A percentile compares a stretch with the other conserved stretches of the same genome.
Evolutionary conservation across 2,329 filamentous ascomycete species (phyloP).

Genomic region (Nannizziopsis arthrosporioides): DNA sequence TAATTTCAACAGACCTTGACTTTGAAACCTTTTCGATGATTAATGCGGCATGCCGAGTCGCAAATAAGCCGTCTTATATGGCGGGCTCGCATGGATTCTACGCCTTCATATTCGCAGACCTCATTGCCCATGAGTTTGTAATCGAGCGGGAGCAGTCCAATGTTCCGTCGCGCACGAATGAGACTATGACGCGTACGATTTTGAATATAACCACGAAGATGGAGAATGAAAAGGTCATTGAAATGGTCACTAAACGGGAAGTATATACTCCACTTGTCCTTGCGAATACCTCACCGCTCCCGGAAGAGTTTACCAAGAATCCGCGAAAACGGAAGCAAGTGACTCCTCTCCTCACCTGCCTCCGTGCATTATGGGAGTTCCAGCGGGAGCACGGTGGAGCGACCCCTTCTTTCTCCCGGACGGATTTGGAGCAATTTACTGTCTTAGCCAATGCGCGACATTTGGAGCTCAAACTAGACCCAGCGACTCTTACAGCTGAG

Average conservation of each 20-base stretch:
- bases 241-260: constrained; percentile 85
- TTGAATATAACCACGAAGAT: constrained; percentile 58
- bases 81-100: constrained; percentile 80
- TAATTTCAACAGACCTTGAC: constrained; percentile 81
- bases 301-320: constrained; percentile 56
- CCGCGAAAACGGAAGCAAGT: constrained; percentile 61
- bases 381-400: constrained; percentile 46
- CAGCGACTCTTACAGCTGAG: constrained; percentile 54
- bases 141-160: constrained; percentile 79
- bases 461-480: constrained; percentile 57
- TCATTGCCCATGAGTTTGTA: constrained; percentile 81
- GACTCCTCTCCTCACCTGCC: constrained; percentile 71
- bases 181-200: constrained; percentile 68
- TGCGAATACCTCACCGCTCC: constrained; percentile 66
- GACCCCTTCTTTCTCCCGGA: constrained; percentile 44
- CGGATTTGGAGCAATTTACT: constrained; percentile 67
- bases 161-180: constrained; percentile 48
- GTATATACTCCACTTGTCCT: constrained; percentile 77
- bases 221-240: constrained; percentile 60
- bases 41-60: constrained; percentile 74
- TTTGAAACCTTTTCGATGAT: constrained; percentile 62
- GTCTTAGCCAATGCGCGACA: constrained; percentile 66
- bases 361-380: constrained; percentile 86
- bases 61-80: constrained; percentile 74
- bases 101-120: constrained; percentile 87